phyloP scores from a whole-genome alignment of 352 stramenopile species.

The Sclerospora graminicola region DNA sequence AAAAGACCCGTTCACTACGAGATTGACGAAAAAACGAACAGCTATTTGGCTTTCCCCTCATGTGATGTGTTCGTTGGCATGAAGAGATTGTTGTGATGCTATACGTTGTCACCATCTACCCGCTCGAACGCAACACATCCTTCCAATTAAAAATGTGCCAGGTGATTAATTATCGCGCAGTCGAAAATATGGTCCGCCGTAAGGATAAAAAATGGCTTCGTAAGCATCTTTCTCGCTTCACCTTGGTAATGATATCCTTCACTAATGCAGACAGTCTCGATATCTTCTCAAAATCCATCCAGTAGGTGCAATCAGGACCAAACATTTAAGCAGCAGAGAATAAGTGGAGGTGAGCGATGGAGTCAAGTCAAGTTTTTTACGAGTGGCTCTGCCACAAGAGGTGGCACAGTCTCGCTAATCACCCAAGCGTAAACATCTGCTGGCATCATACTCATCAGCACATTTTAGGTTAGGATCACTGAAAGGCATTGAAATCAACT shows the following conservation, averaged over 20 bases:
- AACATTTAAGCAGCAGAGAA: conserved; percentile 55
- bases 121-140: conserved; percentile 66
- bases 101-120: too few species aligned
- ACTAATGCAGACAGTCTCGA: conserved; percentile 67
- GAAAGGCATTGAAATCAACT: conserved; percentile 77
- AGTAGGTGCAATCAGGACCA: conserved; percentile 32
- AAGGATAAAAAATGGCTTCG: conserved; percentile 75
- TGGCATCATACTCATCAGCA: conserved; percentile 75
- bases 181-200: conserved; percentile 81
- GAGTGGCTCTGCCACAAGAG: conserved; percentile 42
- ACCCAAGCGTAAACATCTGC: conserved; percentile 73
- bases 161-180: conserved; percentile 48
- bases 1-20: too few species aligned
- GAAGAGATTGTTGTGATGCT: too few species aligned
- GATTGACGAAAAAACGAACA: too few species aligned
- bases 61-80: too few species aligned
- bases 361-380: conserved; percentile 50
- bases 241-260: conserved; percentile 64
- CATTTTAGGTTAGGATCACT: conserved; percentile 42
- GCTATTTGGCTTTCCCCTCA: too few species aligned
- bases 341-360: conserved; percentile 74
- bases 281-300: too few species aligned
- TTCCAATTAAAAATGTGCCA: conserved; percentile 64
- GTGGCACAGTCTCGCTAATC: conserved; percentile 37
- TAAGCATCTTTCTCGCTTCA: conserved; percentile 74